Percentiles rank a stretch among this genome's conserved stretches.
Evolutionary conservation across 106 monocot genomes (phyloP).

Genomic region (Triglochin maritima): DNA sequence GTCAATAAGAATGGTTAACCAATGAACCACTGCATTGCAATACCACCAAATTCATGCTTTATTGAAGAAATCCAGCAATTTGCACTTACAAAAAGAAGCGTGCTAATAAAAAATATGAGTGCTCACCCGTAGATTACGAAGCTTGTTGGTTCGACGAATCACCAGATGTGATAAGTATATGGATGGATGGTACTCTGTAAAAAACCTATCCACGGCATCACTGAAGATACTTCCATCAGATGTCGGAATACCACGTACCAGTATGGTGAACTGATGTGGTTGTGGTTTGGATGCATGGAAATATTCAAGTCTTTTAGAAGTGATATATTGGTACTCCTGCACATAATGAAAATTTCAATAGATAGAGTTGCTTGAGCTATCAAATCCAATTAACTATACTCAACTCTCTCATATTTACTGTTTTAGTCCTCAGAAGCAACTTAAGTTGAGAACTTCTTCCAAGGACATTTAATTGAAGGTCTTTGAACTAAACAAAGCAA

Average conservation of each 20-base stretch:
- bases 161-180: slow-evolving; percentile 64
- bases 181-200: slow-evolving; percentile 71
- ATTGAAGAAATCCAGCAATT: too few relatives aligned
- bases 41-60: too few relatives aligned
- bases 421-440: too few relatives aligned
- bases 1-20: too few relatives aligned
- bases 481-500: too few relatives aligned
- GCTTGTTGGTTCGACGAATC: slow-evolving; percentile 62
- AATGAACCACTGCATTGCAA: too few relatives aligned
- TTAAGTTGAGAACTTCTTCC: too few relatives aligned
- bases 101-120: slow-evolving; percentile 4
- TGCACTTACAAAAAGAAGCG: not conserved
- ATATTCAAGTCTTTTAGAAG: slow-evolving; percentile 52
- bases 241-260: slow-evolving; percentile 77
- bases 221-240: slow-evolving; percentile 35
- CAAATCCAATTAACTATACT: not conserved
- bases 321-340: slow-evolving; percentile 77
- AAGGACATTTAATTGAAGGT: too few relatives aligned
- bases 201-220: slow-evolving; percentile 59
- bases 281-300: slow-evolving; percentile 59
- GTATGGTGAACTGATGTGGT: slow-evolving; percentile 69
- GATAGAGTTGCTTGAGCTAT: not conserved
- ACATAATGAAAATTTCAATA: slow-evolving; percentile 4
- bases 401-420: not conserved
- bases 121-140: slow-evolving; percentile 77